Evolutionary conservation across 768 basidiomycete species (phyloP).

Genomic region (Leccinum uliginosum): DNA sequence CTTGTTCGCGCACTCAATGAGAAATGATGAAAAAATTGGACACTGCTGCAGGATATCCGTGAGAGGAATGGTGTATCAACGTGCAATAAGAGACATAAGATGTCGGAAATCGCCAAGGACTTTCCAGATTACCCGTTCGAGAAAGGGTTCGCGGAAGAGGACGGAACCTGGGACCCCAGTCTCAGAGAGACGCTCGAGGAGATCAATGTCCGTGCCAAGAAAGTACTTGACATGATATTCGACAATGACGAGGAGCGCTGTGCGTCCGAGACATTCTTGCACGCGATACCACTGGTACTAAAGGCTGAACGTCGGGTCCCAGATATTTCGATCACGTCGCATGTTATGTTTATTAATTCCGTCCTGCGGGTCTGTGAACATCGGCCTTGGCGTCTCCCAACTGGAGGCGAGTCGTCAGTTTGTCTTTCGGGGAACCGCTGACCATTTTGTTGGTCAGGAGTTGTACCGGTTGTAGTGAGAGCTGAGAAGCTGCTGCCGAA

Average conservation of each 20-base stretch:
- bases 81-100: constrained; percentile 58
- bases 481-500: constrained; percentile 8
- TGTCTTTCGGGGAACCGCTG: background rate
- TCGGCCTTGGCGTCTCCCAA: constrained; percentile 43
- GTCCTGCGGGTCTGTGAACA: constrained; percentile 48
- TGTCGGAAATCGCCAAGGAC: constrained; percentile 41
- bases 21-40: no score
- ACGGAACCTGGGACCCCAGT: constrained; percentile 55
- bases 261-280: constrained; percentile 29
- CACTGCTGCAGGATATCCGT: constrained; percentile 48
- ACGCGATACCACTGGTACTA: background rate
- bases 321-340: constrained; percentile 69
- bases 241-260: constrained; percentile 41
- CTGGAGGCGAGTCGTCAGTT: constrained; percentile 50
- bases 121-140: constrained; percentile 56
- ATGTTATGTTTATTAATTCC: constrained; percentile 57
- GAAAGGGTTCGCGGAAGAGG: constrained; percentile 55
- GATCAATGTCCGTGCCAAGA: constrained; percentile 1
- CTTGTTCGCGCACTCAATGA: no score
- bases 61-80: constrained; percentile 68
- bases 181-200: constrained; percentile 49
- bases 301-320: background rate
- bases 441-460: constrained; percentile 11
- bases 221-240: constrained; percentile 56
- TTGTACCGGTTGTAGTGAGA: constrained; percentile 23